Conservation (phyloP, 768 basidiomycete species). For the Lyophyllum semitale region DNA sequence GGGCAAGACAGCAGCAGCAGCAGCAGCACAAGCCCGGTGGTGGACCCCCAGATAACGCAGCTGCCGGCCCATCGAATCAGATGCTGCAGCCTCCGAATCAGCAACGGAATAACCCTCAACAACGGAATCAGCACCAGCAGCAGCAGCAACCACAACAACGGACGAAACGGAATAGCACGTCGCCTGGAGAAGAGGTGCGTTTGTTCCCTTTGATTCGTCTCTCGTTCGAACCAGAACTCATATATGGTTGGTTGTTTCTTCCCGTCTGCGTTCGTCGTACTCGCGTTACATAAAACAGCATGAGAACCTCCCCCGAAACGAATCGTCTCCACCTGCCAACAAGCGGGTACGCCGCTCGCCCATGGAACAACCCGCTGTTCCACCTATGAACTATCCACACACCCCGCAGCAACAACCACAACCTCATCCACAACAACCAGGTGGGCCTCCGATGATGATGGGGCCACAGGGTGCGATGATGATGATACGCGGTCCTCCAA, state of each 20-base stretch:
- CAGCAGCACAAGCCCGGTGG: constrained; percentile 12
- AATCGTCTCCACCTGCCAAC: constrained; percentile 57
- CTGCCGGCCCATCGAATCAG: constrained; percentile 44
- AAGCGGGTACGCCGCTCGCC: constrained; percentile 58
- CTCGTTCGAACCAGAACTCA: not conserved
- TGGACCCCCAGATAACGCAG: constrained; percentile 34
- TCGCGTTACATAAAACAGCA: no score
- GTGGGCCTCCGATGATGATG: constrained; percentile 30
- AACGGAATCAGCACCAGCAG: constrained; percentile 29
- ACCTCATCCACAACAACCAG: constrained; percentile 32
- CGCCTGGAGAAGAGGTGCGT: constrained; percentile 61
- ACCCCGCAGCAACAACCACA: constrained; percentile 32
- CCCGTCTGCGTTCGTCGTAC: not conserved
- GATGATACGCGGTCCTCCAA: constrained; percentile 33
- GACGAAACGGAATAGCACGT: constrained; percentile 57
- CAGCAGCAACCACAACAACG: constrained; percentile 29
- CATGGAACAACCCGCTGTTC: constrained; percentile 43
- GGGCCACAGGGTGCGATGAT: constrained; percentile 40
- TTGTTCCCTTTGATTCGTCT: not conserved
- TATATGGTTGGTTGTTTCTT: not conserved
- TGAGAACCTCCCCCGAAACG: constrained; percentile 47
- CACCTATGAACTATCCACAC: constrained; percentile 21
- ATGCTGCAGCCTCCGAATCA: constrained; percentile 33
- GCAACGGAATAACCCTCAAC: constrained; percentile 27
- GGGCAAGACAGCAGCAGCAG: constrained; percentile 14